Evolutionary conservation across 1,284 basidiomycete genomes (phyloP), one percentile per base, ranked within the genome.

Genomic region (Wolfiporia cocos): DNA sequence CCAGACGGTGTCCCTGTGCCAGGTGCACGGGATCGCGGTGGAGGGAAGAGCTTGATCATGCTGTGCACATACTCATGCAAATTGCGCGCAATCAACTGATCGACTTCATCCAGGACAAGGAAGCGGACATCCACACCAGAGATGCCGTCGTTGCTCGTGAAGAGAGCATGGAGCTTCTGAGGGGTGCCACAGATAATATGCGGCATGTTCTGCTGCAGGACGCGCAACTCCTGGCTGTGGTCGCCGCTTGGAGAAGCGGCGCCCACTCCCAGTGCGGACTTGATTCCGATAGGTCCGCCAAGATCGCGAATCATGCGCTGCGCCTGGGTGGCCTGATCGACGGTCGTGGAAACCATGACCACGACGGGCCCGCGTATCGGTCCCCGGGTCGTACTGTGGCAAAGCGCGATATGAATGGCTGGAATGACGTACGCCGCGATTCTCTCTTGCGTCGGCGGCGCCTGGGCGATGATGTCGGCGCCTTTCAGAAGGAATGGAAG

Each of bases 351-450:
- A 36, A 98, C 80, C 73, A 99, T 91, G 50, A 97, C 81, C 17
- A 89, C 91, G 22, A 89, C 71, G 7, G 94, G 90, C 3, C 92
- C 92, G 21, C 79, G 77, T 49, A 81, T 82, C 4, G 77, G 68
- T 15, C 72, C 59, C 37, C 74, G 67, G 53, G 66, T 64, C 4
- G 65, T 47, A 39, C 75, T 69, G 59, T 80, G 69, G 43, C 75
- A 80, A 43, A 91, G 73, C 31, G 89, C 88, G 35, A 88, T 81
- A 57, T 94, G 92, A 39, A 96, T 86, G 17, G 90, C 91, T 33
- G 92, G 92, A 47, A 95, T 93, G 37, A 93, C 88, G 64, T 99
- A 99, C 42, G 92, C 92, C 23, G 95, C 94, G 57, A 99, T 98
- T 35, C 95, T 79, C 64, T 99, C 95, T 63, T 98, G 95, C 0